Percentiles rank a stretch among this genome's conserved stretches.
Conservation (phyloP, 2,329 filamentous ascomycete species). For the Sclerotiophoma versabilis region DNA sequence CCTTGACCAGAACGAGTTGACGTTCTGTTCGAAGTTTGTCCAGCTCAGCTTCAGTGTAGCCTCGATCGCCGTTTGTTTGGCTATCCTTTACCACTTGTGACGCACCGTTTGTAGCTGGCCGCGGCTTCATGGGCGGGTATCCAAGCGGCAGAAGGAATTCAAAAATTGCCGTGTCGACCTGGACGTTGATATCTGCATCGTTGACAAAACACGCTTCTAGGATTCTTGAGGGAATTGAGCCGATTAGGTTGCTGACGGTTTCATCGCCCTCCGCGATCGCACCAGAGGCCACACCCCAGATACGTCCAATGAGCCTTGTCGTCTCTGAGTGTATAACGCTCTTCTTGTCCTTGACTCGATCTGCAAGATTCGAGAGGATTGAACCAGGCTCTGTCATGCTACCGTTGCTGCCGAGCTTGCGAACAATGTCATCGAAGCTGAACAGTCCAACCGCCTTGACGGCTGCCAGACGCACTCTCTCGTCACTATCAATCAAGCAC, state of each 20-base stretch:
- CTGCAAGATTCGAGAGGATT: constrained; percentile 80
- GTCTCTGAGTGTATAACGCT: constrained; percentile 82
- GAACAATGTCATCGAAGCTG: constrained; percentile 78
- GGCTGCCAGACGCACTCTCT: constrained; percentile 89
- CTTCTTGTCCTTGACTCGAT: constrained; percentile 87
- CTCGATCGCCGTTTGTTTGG: constrained; percentile 56
- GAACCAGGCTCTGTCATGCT: constrained; percentile 78
- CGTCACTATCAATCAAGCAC: constrained; percentile 86
- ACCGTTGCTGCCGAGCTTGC: constrained; percentile 79
- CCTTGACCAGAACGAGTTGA: constrained; percentile 80
- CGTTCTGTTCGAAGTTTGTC: constrained; percentile 84
- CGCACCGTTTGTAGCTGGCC: constrained; percentile 57
- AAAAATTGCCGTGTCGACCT: constrained; percentile 84
- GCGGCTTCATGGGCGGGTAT: constrained; percentile 75
- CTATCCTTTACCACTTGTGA: constrained; percentile 69
- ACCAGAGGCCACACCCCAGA: constrained; percentile 92
- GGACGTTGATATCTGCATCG: constrained; percentile 81
- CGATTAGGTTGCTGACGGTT: constrained; percentile 74
- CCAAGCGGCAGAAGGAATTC: constrained; percentile 89
- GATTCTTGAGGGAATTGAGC: constrained; percentile 82
- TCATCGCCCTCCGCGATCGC: constrained; percentile 87
- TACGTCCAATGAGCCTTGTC: constrained; percentile 80
- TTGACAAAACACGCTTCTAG: constrained; percentile 91
- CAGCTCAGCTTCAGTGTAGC: constrained; percentile 62
- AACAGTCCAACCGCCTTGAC: constrained; percentile 84